These are phyloP conservation scores for Celoporthe dispersa DNA, from an alignment of 2,329 filamentous ascomycete genomes.

Conservation along the genomic window DNA sequence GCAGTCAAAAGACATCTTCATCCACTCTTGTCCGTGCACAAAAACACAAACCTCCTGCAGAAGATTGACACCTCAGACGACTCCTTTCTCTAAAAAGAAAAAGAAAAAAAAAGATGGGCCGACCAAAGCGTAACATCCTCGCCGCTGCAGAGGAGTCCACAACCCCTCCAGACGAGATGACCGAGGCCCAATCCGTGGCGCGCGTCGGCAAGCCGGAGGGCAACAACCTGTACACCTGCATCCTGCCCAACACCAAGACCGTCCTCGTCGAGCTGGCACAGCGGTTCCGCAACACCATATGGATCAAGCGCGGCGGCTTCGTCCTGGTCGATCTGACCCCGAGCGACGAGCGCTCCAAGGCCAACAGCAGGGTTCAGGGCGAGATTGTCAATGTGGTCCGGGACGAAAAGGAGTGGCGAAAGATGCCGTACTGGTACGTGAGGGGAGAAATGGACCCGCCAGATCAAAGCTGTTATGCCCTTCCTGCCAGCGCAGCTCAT, in stretches of 20 bases:
- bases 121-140: constrained; percentile 76
- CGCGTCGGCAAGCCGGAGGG: constrained; percentile 82
- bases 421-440: constrained; percentile 80
- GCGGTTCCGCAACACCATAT: constrained; percentile 88
- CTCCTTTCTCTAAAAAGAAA: neutral
- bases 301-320: constrained; percentile 88
- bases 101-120: constrained; percentile 58
- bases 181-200: constrained; percentile 69
- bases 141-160: constrained; percentile 76
- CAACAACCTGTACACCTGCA: constrained; percentile 85
- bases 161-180: constrained; percentile 63
- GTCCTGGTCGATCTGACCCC: constrained; percentile 76
- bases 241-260: constrained; percentile 67
- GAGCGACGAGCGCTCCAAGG: constrained; percentile 61
- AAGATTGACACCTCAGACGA: neutral
- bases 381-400: constrained; percentile 93
- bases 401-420: constrained; percentile 91
- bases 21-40: neutral
- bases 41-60: neutral
- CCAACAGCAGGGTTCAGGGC: constrained; percentile 75
- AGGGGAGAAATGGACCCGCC: neutral
- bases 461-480: too few species aligned
- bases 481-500: too few species aligned
- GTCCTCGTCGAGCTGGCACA: constrained; percentile 81
- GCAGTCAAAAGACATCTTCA: neutral